Evolutionary conservation across 2,329 filamentous ascomycete genomes (phyloP).

Genomic region (Paecilomyces sp.): DNA sequence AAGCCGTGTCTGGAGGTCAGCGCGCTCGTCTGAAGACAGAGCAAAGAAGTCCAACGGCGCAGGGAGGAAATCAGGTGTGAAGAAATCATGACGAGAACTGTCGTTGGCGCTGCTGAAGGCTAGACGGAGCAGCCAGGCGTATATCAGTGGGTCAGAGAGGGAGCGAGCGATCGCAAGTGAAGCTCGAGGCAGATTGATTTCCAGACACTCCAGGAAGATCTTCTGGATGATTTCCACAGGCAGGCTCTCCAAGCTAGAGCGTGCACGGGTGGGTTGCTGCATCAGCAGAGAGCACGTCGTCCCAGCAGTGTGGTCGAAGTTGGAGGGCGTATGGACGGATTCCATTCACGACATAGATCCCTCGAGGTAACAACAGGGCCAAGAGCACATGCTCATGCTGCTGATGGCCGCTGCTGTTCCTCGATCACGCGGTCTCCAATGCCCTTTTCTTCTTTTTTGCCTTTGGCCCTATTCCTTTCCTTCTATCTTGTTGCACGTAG

Average conservation of each 20-base stretch:
- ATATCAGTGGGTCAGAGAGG: conserved; percentile 34
- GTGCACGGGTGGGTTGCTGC: background rate
- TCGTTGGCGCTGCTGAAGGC: conserved; percentile 34
- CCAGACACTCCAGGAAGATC: conserved; percentile 45
- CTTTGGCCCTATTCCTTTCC: background rate
- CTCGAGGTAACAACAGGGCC: background rate
- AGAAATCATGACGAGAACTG: conserved; percentile 22
- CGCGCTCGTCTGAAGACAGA: conserved; percentile 19
- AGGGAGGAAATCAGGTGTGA: conserved; percentile 32
- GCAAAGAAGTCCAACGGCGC: conserved; percentile 26
- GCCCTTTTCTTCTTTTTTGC: background rate
- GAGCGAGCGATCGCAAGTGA: conserved; percentile 35
- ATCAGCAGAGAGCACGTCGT: background rate
- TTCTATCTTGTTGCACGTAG: background rate
- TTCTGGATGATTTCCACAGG: conserved; percentile 44
- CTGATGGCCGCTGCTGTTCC: background rate
- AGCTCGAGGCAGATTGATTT: conserved; percentile 39
- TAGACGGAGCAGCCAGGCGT: conserved; percentile 36
- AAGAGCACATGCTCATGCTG: background rate
- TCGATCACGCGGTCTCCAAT: background rate
- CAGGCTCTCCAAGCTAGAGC: conserved; percentile 35
- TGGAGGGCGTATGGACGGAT: background rate
- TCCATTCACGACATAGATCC: background rate
- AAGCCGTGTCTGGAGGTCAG: conserved; percentile 27
- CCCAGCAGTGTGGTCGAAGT: background rate